phyloP scores from a whole-genome alignment of 768 basidiomycete species.

The Cubamyces sp. region DNA sequence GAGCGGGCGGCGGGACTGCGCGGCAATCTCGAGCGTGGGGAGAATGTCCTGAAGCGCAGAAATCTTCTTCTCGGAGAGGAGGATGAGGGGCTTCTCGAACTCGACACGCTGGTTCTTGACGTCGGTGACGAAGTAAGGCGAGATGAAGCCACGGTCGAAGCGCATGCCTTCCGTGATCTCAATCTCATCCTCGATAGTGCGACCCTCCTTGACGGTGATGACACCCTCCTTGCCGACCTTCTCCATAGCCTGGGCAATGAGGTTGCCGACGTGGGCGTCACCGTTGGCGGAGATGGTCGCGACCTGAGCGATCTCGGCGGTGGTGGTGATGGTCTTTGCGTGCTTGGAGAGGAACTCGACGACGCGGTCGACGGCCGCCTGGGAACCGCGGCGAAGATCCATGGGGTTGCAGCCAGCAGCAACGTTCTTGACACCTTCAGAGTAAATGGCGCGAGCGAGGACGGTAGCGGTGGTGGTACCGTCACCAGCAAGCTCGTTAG shows the following conservation, averaged over 20 bases:
- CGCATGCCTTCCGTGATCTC: constrained; percentile 99
- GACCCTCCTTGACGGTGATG: constrained; percentile 99
- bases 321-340: constrained; percentile 94
- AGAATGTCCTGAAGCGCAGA: constrained; percentile 93
- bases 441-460: constrained; percentile 95
- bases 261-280: constrained; percentile 87
- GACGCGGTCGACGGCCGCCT: constrained; percentile 93
- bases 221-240: constrained; percentile 99
- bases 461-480: constrained; percentile 98
- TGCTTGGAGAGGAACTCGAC: constrained; percentile 87
- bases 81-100: constrained; percentile 93
- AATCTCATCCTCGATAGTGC: constrained; percentile 97
- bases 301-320: constrained; percentile 97
- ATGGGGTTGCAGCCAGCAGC: constrained; percentile 99
- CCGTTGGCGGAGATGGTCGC: constrained; percentile 90
- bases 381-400: constrained; percentile 98
- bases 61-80: constrained; percentile 98
- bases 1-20: constrained; percentile 83
- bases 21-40: constrained; percentile 83
- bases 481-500: constrained; percentile 96
- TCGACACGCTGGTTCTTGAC: constrained; percentile 96
- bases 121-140: constrained; percentile 98
- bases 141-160: constrained; percentile 98
- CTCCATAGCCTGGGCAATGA: constrained; percentile 99
- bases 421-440: constrained; percentile 98